Evolutionary conservation across 441 rosid species (phyloP), one percentile per base, ranked within the genome.

Genomic region (Eutrema salsugineum): DNA sequence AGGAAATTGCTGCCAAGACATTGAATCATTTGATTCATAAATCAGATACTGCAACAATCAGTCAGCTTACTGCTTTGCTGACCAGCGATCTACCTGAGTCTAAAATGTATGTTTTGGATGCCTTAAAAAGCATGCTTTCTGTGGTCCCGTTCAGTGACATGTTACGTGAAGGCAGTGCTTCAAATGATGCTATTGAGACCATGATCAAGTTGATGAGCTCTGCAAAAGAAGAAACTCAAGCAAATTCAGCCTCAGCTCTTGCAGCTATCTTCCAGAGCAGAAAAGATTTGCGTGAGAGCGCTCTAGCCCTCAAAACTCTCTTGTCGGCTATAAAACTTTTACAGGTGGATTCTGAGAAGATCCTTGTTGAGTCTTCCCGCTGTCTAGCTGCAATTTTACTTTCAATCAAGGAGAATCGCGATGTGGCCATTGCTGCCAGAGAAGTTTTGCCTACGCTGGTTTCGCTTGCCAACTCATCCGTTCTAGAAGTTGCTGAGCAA

Each of bases 61-160:
- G 98, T 73, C 99, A 96, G 84, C 97, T 96, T 46, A 86, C 97
- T 50, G 99, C 99, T 68, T 76, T 96, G 68, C 78, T 96, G 66
- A 94, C 97, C 78, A 90, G 99, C 63, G 99, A 96, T 71, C 86
- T 88, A 46, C 98, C 99, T 58, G 99, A 91, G 85, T 96, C 99
- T 54, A 96, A 96, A 83, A 82, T 88, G 46, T 81, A 94, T 77
- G 91, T 96, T 82, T 84, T 96, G 84, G 99, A 94, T 84, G 99
- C 98, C 68, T 81, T 96, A 63, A 88, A 82, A 81, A 91, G 93
- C 76, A 91, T 96, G 99, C 97, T 96, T 71, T 90, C 95, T 73
- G 92, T 90, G 78, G 97, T 90, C 67, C 83, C 91, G 27, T 82
- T 91, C 75, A 82, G 33, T 69, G 99, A 96, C 78, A 85, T 88